A percentile compares a stretch with the other conserved stretches of the same genome.
These are phyloP conservation scores for Fusarium udum DNA, from an alignment of 2,329 filamentous ascomycete species.

Conservation along the genomic window DNA sequence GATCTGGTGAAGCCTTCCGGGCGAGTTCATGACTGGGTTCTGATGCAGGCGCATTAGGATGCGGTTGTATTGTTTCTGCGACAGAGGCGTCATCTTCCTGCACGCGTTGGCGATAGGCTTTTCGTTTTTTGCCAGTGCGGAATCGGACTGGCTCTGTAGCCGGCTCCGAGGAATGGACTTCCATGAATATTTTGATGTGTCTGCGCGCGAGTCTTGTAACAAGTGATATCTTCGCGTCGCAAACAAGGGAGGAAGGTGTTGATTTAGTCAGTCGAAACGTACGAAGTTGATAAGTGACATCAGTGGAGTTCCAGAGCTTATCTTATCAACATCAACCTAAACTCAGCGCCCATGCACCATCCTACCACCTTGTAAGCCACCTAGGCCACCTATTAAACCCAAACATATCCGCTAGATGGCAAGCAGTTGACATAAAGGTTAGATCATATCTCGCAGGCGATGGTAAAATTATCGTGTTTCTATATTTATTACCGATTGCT, in stretches of 20 bases:
- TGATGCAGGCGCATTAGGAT: conserved; percentile 6
- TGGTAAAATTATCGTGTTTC: neutral
- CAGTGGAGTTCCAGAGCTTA: conserved; percentile 18
- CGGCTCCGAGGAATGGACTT: conserved; percentile 25
- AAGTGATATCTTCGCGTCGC: neutral
- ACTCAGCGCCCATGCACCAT: neutral
- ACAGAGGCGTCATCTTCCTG: conserved; percentile 43
- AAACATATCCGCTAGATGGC: neutral
- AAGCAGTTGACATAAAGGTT: conserved; percentile 13
- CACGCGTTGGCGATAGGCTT: conserved; percentile 64
- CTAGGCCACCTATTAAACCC: neutral
- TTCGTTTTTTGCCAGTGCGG: conserved; percentile 67
- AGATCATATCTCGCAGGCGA: neutral
- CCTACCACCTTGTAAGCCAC: conserved; percentile 1
- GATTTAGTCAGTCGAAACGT: neutral
- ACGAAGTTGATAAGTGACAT: conserved; percentile 22
- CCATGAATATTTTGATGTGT: conserved; percentile 6
- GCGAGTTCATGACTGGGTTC: conserved; percentile 5
- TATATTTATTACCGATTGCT: neutral
- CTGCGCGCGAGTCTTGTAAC: neutral
- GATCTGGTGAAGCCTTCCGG: conserved; percentile 16
- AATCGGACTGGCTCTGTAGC: conserved; percentile 57
- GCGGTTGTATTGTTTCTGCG: neutral
- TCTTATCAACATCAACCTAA: conserved; percentile 24
- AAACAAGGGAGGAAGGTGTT: conserved; percentile 2